phyloP scores from a whole-genome alignment of 441 rosid genomes.

The Gossypium trilobum region DNA sequence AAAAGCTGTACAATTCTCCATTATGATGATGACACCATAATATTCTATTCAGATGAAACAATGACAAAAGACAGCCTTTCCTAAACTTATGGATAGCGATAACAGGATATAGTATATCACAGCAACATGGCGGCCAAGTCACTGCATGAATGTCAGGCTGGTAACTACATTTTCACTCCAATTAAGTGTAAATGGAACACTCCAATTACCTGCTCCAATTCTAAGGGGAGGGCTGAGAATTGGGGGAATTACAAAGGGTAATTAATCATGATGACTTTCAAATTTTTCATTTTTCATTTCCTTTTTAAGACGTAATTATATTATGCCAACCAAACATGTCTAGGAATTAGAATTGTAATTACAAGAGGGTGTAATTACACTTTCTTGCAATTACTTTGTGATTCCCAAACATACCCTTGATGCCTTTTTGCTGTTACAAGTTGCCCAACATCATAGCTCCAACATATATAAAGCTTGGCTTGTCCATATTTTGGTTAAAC shows the following conservation, averaged over 20 bases:
- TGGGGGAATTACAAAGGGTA: too few relatives aligned
- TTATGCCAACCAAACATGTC: too few relatives aligned
- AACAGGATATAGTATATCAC: not conserved
- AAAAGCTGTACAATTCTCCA: not conserved
- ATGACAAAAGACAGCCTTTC: not conserved
- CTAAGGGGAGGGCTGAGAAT: too few relatives aligned
- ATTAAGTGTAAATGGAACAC: too few relatives aligned
- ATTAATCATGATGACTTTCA: too few relatives aligned
- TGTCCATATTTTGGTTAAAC: not conserved
- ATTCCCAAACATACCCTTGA: not conserved
- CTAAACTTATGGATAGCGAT: not conserved
- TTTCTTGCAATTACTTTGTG: too few relatives aligned
- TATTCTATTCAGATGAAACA: not conserved
- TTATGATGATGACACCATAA: not conserved
- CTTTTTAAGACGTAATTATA: too few relatives aligned
- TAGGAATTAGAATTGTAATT: too few relatives aligned
- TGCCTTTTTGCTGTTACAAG: not conserved
- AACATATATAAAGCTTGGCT: not conserved
- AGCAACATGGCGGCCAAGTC: not conserved
- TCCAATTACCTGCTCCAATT: too few relatives aligned
- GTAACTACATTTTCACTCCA: not conserved
- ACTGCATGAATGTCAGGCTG: not conserved
- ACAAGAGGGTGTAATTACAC: too few relatives aligned
- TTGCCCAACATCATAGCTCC: slow-evolving; percentile 1
- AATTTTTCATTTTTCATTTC: too few relatives aligned